Evolutionary conservation across 2,329 filamentous ascomycete genomes (phyloP).

Genomic region (Claviceps sp.): DNA sequence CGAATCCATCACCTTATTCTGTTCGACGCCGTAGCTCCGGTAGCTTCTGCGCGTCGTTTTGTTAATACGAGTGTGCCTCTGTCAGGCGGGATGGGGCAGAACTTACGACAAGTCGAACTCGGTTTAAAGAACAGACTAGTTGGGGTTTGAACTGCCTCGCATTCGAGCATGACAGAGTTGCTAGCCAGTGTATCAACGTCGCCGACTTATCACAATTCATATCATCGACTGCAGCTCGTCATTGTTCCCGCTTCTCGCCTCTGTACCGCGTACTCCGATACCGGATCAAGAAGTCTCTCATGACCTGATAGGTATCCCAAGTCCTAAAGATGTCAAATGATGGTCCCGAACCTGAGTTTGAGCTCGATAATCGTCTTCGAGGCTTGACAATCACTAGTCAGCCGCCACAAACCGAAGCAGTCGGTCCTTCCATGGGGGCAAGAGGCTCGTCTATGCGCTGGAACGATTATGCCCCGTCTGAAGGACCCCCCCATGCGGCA

Average conservation of each 20-base stretch:
- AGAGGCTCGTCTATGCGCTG: neutral
- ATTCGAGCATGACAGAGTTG: neutral
- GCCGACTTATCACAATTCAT: neutral
- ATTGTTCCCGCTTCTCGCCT: neutral
- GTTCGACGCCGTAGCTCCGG: neutral
- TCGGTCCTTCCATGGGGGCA: neutral
- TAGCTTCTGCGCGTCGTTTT: neutral
- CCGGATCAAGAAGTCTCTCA: neutral
- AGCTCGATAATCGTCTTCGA: constrained; percentile 44
- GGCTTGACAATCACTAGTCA: constrained; percentile 44
- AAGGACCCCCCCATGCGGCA: neutral
- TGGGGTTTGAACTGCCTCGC: neutral
- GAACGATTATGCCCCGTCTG: neutral
- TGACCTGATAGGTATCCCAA: neutral
- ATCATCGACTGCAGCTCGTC: neutral
- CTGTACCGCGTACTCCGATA: neutral
- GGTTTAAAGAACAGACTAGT: neutral
- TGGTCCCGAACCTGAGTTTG: constrained; percentile 7
- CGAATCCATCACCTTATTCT: neutral
- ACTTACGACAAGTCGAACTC: neutral
- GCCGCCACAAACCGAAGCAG: neutral
- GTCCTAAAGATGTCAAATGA: neutral
- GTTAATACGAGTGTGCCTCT: neutral
- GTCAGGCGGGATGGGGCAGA: neutral
- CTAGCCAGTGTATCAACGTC: neutral